Base-by-base conservation (phyloP, 2,329 filamentous ascomycete genomes). In the Nigrospora oryzae region DNA sequence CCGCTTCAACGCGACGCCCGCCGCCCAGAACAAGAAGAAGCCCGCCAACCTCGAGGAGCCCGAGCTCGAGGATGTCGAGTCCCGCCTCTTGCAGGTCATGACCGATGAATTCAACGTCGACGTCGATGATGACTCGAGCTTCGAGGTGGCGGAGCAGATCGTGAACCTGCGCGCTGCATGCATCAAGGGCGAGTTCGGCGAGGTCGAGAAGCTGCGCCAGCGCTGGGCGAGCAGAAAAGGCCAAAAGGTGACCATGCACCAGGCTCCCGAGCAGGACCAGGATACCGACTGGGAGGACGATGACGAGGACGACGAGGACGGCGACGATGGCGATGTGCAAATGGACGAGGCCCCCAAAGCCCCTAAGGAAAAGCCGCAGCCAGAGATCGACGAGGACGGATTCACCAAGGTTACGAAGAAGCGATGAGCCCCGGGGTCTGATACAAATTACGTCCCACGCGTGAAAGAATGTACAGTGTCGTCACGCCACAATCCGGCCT, bases 61-160 rank as follows among this genome's bases (percentile, higher is more conserved):
- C 11, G 86, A 95, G 54, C 69, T 77, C 15, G 81, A 84, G 51
- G 89, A 96, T 55, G 71, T 96, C 37, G 91, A 97, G 69, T 77
- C 84, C 36, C 81, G 94, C 42, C 72, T 97, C 40, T 71, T 95
- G 39, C 87, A 96, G 58, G 83, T 95, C 49, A 93, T 97, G 84
- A 77, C 86, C 50, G 93, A 97, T 68, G 93, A 98, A 66, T 98
- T 97, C 59, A 89, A 95, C 57, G 85, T 93, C 45, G 84, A 87
- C 46, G 79, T 96, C 28, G 93, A 97, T 58, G 93, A 98, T 63
- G 90, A 89, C 55, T 91, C 84, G 40, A 86, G 83, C 32, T 81
- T 77, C 43, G 77, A 83, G 45, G 79, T 95, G 7, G 89, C 89
- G 11, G 70, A 73, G 47, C 74, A 82, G 55, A 86, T 97, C 47